Base-by-base conservation (phyloP, 192 early-diverging fungal species). In the Umbelopsis vinacea region DNA sequence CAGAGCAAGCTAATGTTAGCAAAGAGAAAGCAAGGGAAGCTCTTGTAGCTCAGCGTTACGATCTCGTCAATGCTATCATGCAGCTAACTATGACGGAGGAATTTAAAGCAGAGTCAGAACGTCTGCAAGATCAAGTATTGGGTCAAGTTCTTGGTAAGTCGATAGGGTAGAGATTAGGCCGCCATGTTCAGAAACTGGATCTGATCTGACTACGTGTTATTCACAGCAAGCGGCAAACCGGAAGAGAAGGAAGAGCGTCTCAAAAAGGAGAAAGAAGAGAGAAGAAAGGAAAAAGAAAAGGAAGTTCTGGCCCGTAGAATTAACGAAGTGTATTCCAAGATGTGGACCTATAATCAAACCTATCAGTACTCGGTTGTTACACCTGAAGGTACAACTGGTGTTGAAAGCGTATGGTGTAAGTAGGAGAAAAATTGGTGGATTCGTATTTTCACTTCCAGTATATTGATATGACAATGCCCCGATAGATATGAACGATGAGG, bases 31-130 rank as follows among this genome's bases (percentile, higher is more conserved):
- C 90, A 46, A 86, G 85, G 52, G 72, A 84, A 35, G 87, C 89
- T 22, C 82, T 92, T 19, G 70, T 70, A 14, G 79, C 78, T 57
- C 78, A 81, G 33, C 80, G 82, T 19, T 84, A 87, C 7, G 87
- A 90, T 66, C 68, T 90, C 33, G 73, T 92, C 38, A 87, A 89
- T 29, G 90, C 90, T 5, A 86, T 92, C 48, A 85, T 88, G 79
- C 74, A 12, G 63, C 76, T 73, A 74, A 82, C 72, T 46, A 76
- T 66, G 77, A 73, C 83, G 7, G 48, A 72, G 12, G 81, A 81
- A 4, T 70, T 78, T 52, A 74, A 76, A 67, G 83, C 70, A 23
- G 74, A 83, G 21, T 72, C 76, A 35, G 76, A 87, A 35, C 54
- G 77, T 17, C 73, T 85, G 11, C 79, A 82, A 26, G 76, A 82